Base-by-base conservation (phyloP, 345 rosid species). In the Turritis glabra region DNA sequence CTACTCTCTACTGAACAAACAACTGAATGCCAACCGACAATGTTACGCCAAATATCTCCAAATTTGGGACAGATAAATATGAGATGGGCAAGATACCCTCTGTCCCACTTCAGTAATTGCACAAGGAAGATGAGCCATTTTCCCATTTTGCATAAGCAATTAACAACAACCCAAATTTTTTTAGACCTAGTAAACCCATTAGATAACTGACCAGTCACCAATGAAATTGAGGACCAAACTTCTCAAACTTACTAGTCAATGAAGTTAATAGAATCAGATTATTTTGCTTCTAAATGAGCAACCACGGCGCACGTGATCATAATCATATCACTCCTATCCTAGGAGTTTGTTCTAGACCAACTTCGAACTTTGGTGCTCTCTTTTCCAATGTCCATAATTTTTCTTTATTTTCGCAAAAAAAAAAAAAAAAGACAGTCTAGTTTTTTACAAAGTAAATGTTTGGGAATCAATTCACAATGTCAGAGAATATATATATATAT, bases 281-380 rank as follows among this genome's bases (percentile, higher is more conserved):
- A 5, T 48, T 32, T 40, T 57, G 23, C 55, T 71, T 71, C 17
- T 52, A 60, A 60, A 59, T 35, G 59, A 60, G 50, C 21, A 71
- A 37, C 51, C 35, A 71, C 58, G 35, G 10, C 35, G 41, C 75
- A 60, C 55, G 76, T 48, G 76, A 61, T 50, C 33, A n/a, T 52
- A 38, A 37, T 37, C 17, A 41, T 26, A 25, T 29, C 47, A 52
- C 33, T 47, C 67, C 13, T 33, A 13, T 50, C 60, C 53, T 61
- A 10, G 30, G 52, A 60, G 7, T 54, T 37, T 60, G 35, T n/a
- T 60, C 40, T 35, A 33, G 35, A 48, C 25, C 47, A 44, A 58
- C 67, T 17, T 71, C 65, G 44, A 43, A 69, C 14, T 56, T 19
- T 56, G 21, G 56, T 57, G 2, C 44, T 38, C 15, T 46, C 55